Evolutionary conservation across 352 stramenopile species (phyloP).

Genomic region (Pythium sp.): DNA sequence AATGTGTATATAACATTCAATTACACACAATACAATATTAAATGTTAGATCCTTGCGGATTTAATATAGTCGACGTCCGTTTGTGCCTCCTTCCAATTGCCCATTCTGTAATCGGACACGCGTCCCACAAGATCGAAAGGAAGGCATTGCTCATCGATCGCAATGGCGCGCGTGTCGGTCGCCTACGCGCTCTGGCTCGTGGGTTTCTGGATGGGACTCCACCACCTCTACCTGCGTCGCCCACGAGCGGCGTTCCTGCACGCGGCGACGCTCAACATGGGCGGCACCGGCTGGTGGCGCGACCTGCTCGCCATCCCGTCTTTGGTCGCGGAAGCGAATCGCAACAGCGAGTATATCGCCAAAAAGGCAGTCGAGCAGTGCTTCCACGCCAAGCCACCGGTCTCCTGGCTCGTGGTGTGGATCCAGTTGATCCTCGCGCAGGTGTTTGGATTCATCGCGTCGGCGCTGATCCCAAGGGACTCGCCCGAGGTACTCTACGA

Average conservation of each 20-base stretch:
- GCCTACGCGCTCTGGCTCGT: constrained; percentile 25
- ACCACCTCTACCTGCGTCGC: constrained; percentile 24
- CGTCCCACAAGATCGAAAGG: background rate
- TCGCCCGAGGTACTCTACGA: constrained; percentile 11
- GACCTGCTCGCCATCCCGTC: constrained; percentile 21
- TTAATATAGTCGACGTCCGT: no score
- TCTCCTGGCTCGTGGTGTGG: constrained; percentile 14
- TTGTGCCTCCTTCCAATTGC: background rate
- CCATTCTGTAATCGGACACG: background rate
- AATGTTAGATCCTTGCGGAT: no score
- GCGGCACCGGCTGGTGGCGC: constrained; percentile 19
- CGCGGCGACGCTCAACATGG: constrained; percentile 21
- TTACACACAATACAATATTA: no score
- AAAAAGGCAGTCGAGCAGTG: constrained; percentile 10
- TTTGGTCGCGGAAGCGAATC: constrained; percentile 21
- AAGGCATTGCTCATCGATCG: background rate
- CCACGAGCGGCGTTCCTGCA: constrained; percentile 21
- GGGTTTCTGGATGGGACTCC: constrained; percentile 22
- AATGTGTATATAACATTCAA: background rate
- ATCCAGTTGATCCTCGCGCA: constrained; percentile 12
- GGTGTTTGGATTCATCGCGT: constrained; percentile 12
- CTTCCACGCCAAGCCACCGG: constrained; percentile 13
- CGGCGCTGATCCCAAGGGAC: constrained; percentile 12
- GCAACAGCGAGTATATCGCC: constrained; percentile 16
- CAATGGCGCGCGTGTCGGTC: constrained; percentile 4